Evolutionary conservation across 345 rosid genomes (phyloP).

Genomic region (Heritiera fomes): DNA sequence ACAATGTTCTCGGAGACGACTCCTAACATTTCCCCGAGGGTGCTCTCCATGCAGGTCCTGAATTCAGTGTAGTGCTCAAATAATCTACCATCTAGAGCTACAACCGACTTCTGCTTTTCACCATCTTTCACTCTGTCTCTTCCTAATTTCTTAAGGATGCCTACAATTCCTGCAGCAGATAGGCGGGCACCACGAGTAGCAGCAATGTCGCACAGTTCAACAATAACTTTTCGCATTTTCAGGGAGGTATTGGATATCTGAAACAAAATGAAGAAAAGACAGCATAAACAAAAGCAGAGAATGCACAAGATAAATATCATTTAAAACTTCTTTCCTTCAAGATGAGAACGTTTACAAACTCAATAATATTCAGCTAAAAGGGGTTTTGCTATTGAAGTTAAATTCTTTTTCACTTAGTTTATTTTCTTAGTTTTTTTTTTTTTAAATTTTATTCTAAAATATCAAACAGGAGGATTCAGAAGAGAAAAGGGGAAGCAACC

Average conservation of each 20-base stretch:
- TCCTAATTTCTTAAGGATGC: conserved; percentile 72
- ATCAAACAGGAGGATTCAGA: neutral
- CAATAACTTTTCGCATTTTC: conserved; percentile 56
- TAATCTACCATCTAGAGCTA: conserved; percentile 77
- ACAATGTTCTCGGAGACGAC: conserved; percentile 43
- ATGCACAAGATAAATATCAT: neutral
- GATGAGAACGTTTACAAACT: too few species aligned
- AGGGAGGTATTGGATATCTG: conserved; percentile 45
- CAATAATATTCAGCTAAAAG: neutral
- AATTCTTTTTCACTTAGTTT: neutral
- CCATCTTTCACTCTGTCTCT: conserved; percentile 49
- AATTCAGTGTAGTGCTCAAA: conserved; percentile 69
- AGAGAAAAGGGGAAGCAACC: neutral
- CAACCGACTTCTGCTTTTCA: conserved; percentile 50
- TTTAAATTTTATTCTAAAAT: neutral
- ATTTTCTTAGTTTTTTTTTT: too few species aligned
- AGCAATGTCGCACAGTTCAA: conserved; percentile 57
- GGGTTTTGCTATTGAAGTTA: neutral
- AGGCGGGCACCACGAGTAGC: conserved; percentile 73
- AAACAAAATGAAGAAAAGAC: too few species aligned
- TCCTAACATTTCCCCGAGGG: conserved; percentile 64
- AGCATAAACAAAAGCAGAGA: neutral
- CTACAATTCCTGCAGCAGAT: conserved; percentile 70
- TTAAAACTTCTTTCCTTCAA: neutral
- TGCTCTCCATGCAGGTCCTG: conserved; percentile 46